Conservation (phyloP, 495 filamentous ascomycete species). For the Aspergillus bertholletiae region DNA sequence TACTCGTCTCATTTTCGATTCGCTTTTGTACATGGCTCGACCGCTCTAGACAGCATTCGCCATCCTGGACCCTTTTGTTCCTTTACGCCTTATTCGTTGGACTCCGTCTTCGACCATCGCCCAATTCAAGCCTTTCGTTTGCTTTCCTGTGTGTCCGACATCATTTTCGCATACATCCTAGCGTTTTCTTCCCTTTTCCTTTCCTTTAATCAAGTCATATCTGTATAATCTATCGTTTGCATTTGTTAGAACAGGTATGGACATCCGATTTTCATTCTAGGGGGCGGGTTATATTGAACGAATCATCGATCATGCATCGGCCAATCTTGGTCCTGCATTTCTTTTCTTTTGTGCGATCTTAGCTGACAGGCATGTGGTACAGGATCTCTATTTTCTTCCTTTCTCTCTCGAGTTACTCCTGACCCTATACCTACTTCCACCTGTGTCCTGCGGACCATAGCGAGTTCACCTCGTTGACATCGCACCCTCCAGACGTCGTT, state of each 20-base stretch:
- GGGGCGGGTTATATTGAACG: conserved; percentile 18
- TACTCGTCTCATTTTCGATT: conserved; percentile 1
- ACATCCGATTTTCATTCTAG: conserved; percentile 11
- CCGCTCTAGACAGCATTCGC: conserved; percentile 27
- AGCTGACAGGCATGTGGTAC: conserved; percentile 23
- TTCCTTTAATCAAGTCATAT: conserved; percentile 27
- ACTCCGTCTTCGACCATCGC: conserved; percentile 18
- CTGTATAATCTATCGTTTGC: conserved; percentile 33
- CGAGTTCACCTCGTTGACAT: conserved; percentile 24
- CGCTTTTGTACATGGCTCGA: conserved; percentile 39
- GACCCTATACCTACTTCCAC: conserved; percentile 8
- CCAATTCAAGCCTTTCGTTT: conserved; percentile 36
- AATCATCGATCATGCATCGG: conserved; percentile 7
- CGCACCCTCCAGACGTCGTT: conserved; percentile 12
- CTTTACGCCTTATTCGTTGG: conserved; percentile 19
- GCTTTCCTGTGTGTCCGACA: conserved; percentile 26
- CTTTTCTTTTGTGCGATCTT: conserved; percentile 18
- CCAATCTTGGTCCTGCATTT: conserved; percentile 6
- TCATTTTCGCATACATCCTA: conserved; percentile 33
- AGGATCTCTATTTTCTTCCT: conserved; percentile 17
- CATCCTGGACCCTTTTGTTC: conserved; percentile 29
- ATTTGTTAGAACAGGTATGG: conserved; percentile 38
- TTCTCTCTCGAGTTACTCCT: conserved; percentile 15
- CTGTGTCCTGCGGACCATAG: conserved; percentile 6
- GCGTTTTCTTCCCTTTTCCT: conserved; percentile 19